phyloP scores from a whole-genome alignment of 2,329 filamentous ascomycete species.

The Arachnomyces sp. region DNA sequence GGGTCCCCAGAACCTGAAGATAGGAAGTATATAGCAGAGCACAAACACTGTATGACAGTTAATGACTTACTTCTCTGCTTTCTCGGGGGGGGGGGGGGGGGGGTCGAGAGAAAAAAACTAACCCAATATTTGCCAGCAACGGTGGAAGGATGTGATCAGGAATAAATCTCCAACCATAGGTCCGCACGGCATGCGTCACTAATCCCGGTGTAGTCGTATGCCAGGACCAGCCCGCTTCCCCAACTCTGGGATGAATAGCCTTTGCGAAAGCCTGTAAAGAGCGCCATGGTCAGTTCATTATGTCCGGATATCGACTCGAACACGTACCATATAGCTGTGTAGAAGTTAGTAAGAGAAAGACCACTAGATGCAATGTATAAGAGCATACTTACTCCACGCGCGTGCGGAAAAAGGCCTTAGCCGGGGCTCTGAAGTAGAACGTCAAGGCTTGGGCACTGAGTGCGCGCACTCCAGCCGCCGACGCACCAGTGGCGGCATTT shows the following conservation, averaged over 20 bases:
- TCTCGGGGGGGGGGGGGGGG: not conserved
- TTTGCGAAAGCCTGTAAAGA: conserved; percentile 50
- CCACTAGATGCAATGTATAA: not conserved
- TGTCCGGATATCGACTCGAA: not conserved
- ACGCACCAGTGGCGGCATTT: conserved; percentile 64
- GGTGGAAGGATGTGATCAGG: conserved; percentile 59
- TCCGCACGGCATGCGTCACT: conserved; percentile 52
- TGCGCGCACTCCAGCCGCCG: conserved; percentile 75
- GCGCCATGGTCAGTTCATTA: conserved; percentile 3
- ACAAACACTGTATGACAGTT: conserved; percentile 40
- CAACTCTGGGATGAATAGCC: conserved; percentile 51
- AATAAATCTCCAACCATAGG: conserved; percentile 58
- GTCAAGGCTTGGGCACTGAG: conserved; percentile 75
- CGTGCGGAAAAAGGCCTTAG: conserved; percentile 87
- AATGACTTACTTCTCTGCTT: conserved; percentile 2
- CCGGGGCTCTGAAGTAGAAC: conserved; percentile 86
- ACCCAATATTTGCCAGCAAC: conserved; percentile 55
- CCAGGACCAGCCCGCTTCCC: conserved; percentile 48
- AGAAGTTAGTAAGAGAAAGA: conserved; percentile 13
- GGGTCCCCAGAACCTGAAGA: conserved; percentile 49
- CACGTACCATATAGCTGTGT: conserved; percentile 44
- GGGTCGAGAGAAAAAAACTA: conserved; percentile 12
- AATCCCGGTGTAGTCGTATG: conserved; percentile 55
- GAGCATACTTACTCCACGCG: conserved; percentile 70
- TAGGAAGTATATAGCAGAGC: conserved; percentile 58